A percentile compares a stretch with the other conserved stretches of the same genome.
phyloP scores from a whole-genome alignment of 106 monocot species.

The Vanilla planifolia region DNA sequence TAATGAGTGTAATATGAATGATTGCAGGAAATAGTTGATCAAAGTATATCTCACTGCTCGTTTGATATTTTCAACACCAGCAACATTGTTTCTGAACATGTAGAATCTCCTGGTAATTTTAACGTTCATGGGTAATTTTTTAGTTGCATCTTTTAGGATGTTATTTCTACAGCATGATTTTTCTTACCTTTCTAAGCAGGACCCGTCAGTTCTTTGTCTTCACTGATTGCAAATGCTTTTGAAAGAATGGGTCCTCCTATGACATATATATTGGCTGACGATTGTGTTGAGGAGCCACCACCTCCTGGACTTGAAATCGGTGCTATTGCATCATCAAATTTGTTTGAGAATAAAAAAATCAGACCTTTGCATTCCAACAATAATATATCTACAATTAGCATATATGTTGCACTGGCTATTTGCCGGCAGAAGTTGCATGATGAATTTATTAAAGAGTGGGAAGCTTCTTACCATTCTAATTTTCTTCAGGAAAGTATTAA shows the following conservation, averaged over 20 bases:
- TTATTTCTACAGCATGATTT: neutral
- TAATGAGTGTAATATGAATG: slow-evolving; percentile 2
- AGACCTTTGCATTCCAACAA: slow-evolving; percentile 25
- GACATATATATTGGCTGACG: slow-evolving; percentile 9
- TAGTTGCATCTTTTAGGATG: neutral
- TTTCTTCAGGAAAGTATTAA: slow-evolving; percentile 20
- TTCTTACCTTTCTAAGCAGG: slow-evolving; percentile 4
- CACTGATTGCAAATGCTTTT: slow-evolving; percentile 29
- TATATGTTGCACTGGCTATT: slow-evolving; percentile 59
- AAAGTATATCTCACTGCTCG: neutral
- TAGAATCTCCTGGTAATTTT: slow-evolving; percentile 15
- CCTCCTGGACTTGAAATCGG: slow-evolving; percentile 46
- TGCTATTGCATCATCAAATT: slow-evolving; percentile 3
- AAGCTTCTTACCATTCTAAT: slow-evolving; percentile 20
- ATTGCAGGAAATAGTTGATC: slow-evolving; percentile 39
- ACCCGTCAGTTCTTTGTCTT: slow-evolving; percentile 1
- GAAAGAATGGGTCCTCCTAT: slow-evolving; percentile 33
- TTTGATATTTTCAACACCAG: slow-evolving; percentile 11
- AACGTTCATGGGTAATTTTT: neutral
- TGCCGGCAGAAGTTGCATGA: slow-evolving; percentile 71
- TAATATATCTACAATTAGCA: slow-evolving; percentile 19
- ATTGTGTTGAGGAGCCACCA: slow-evolving; percentile 37
- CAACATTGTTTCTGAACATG: slow-evolving; percentile 13
- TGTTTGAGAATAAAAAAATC: slow-evolving; percentile 35
- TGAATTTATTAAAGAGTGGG: slow-evolving; percentile 53